These are phyloP conservation scores for Hanseniaspora opuntiae DNA, from an alignment of 805 yeast species.

Conservation along the genomic window DNA sequence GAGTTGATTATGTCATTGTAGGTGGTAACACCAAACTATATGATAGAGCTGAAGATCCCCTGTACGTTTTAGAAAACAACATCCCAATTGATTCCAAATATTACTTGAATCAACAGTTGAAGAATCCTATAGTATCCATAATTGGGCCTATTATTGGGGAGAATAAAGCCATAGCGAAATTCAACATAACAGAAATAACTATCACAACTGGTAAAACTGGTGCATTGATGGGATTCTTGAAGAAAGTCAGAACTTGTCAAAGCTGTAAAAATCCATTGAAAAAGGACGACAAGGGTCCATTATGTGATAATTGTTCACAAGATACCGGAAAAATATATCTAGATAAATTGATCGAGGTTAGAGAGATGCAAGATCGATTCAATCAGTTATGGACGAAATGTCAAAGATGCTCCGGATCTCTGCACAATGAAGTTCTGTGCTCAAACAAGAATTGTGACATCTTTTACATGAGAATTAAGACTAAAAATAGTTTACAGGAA, in stretches of 20 bases:
- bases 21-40: constrained; percentile 73
- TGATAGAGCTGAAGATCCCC: constrained; percentile 93
- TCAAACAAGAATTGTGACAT: constrained; percentile 94
- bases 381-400: constrained; percentile 95
- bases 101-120: constrained; percentile 79
- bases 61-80: constrained; percentile 81
- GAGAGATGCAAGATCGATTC: constrained; percentile 66
- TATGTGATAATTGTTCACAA: constrained; percentile 65
- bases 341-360: constrained; percentile 66
- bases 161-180: constrained; percentile 58
- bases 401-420: constrained; percentile 90
- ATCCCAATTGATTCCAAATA: constrained; percentile 89
- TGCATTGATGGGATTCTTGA: constrained; percentile 83
- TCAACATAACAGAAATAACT: constrained; percentile 40
- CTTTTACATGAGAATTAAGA: constrained; percentile 77
- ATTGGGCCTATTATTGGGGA: constrained; percentile 93
- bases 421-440: constrained; percentile 91
- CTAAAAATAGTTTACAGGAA: constrained; percentile 30
- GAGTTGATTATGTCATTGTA: constrained; percentile 92
- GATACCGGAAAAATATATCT: constrained; percentile 69
- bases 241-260: constrained; percentile 75
- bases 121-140: constrained; percentile 85
- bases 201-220: constrained; percentile 53
- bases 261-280: constrained; percentile 74
- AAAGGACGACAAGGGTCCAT: constrained; percentile 42